Evolutionary conservation across 148 eudicot species (phyloP), one percentile per base, ranked within the genome.

Genomic region (Tetragonia tetragonoides): DNA sequence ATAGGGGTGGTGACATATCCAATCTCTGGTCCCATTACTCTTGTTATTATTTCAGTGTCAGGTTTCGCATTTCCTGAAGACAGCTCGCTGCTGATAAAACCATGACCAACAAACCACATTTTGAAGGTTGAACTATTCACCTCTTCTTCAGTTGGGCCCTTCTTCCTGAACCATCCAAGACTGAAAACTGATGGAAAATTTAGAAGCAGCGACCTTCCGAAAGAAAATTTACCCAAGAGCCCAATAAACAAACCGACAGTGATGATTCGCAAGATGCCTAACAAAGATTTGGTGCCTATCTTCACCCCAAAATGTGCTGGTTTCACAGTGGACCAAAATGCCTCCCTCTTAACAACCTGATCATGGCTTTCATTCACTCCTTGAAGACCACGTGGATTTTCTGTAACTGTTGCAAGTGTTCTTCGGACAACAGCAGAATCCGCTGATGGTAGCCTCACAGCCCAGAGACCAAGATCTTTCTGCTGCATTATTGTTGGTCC

Each of bases 291-390:
- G 79, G 86, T 74, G 10, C 80, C 93, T 59, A 92, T 62, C 84
- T 95, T 95, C 72, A 92, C 96, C 23, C 94, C 92, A 54, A 95
- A 95, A 74, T 95, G 89, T 69, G 97, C 96, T 61, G 98, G 98
- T 78, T 95, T 91, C 39, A 90, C 81, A 39, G 82, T 79, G 5
- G 96, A 81, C 98, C 98, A 94, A 85, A 89, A 94, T 10, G 83
- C 76, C 74, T 88, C 88, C 77, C 97, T 80, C 69, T 83, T 86
- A 5, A 81, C 78, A 11, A 80, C 69, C 6, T 89, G 89, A 57
- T 92, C 88, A 37, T 80, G 73, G 65, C 77, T 89, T 80, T 94
- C 98, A 24, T 88, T 85, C 41, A 76, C 86, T 68, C 98, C 98
- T 9, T 78, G 81, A 66, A 94, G 83, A 61, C 98, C 98, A 56